phyloP scores from a whole-genome alignment of 2,329 filamentous ascomycete genomes.

The Grosmannia penicillata region DNA sequence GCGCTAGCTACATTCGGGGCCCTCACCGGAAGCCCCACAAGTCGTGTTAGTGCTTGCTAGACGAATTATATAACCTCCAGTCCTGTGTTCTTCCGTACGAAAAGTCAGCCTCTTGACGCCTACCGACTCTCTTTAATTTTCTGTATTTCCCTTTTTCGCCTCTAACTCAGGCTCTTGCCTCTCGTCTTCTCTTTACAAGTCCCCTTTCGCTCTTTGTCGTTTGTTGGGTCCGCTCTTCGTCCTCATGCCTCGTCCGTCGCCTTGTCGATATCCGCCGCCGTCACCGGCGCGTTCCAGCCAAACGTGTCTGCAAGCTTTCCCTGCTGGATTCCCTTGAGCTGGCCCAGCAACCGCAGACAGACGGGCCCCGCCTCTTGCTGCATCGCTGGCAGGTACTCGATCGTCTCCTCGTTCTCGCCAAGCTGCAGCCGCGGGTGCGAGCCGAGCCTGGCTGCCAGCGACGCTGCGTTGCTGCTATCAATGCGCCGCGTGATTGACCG shows the following conservation, averaged over 20 bases:
- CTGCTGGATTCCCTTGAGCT: slow-evolving; percentile 73
- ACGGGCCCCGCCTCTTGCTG: slow-evolving; percentile 59
- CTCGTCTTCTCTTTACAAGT: neutral
- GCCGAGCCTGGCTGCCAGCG: slow-evolving; percentile 18
- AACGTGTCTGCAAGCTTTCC: slow-evolving; percentile 66
- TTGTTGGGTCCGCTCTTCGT: neutral
- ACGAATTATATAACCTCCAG: too few relatives aligned
- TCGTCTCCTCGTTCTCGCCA: slow-evolving; percentile 29
- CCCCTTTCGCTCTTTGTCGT: neutral
- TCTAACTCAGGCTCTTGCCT: too few relatives aligned
- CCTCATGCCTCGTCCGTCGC: slow-evolving; percentile 6
- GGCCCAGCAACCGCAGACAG: slow-evolving; percentile 56
- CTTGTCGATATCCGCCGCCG: slow-evolving; percentile 27
- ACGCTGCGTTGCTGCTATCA: slow-evolving; percentile 21
- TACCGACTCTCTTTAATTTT: too few relatives aligned
- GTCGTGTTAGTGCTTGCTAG: too few relatives aligned
- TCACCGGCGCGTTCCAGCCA: slow-evolving; percentile 48
- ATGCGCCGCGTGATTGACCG: slow-evolving; percentile 66
- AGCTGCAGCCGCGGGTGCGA: slow-evolving; percentile 21
- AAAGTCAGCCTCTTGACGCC: too few relatives aligned
- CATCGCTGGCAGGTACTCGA: slow-evolving; percentile 37
- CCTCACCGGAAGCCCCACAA: too few relatives aligned
- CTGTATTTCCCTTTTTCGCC: neutral
- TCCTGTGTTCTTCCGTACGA: too few relatives aligned
- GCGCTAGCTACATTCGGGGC: too few relatives aligned